phyloP scores from a whole-genome alignment of 1,284 basidiomycete genomes.

The Tilletia indica region DNA sequence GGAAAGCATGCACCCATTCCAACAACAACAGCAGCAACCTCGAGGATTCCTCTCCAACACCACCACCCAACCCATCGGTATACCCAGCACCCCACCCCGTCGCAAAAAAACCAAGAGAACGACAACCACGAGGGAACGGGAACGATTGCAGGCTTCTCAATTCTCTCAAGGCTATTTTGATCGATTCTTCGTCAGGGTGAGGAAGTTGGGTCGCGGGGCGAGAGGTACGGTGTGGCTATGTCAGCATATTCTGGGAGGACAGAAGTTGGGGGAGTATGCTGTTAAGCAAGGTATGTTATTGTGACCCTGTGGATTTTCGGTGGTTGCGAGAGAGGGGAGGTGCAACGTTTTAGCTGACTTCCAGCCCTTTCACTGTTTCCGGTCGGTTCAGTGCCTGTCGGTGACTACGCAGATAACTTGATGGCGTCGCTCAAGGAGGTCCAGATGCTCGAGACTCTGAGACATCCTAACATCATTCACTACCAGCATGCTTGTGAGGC shows the following conservation, averaged over 20 bases:
- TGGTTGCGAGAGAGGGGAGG: slow-evolving; percentile 12
- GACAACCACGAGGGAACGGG: slow-evolving; percentile 11
- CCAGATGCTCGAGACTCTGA: slow-evolving; percentile 76
- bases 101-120: not conserved
- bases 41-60: not conserved
- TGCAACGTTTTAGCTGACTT: not conserved
- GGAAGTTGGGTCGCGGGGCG: slow-evolving; percentile 82
- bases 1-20: too few species aligned
- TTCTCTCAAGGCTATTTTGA: slow-evolving; percentile 59
- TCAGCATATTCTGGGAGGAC: slow-evolving; percentile 77
- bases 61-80: not conserved
- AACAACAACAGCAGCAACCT: too few species aligned
- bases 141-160: slow-evolving; percentile 16
- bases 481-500: slow-evolving; percentile 82
- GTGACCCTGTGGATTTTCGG: slow-evolving; percentile 61
- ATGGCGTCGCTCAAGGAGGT: slow-evolving; percentile 61
- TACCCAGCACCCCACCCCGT: slow-evolving; percentile 24
- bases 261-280: slow-evolving; percentile 69
- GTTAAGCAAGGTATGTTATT: slow-evolving; percentile 88
- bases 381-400: slow-evolving; percentile 19
- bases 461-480: slow-evolving; percentile 86
- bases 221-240: slow-evolving; percentile 84
- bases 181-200: slow-evolving; percentile 83
- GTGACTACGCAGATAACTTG: slow-evolving; percentile 20
- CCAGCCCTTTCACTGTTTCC: slow-evolving; percentile 1